A percentile compares a stretch with the other conserved stretches of the same genome.
phyloP scores from a whole-genome alignment of 345 rosid genomes.

The Syzygium aromaticum region DNA sequence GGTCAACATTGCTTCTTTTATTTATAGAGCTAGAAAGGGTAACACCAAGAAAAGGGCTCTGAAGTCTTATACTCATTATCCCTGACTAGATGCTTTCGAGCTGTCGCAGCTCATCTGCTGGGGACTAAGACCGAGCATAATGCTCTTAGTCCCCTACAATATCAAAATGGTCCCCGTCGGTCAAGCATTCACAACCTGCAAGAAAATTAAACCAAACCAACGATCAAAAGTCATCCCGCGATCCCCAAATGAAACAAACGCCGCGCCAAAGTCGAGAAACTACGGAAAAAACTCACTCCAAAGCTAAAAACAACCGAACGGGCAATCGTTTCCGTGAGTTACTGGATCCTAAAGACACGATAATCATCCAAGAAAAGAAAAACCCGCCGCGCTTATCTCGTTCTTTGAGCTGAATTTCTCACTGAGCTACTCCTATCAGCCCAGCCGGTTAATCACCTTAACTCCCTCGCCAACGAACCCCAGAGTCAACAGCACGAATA shows the following conservation, averaged over 20 bases:
- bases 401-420: not conserved
- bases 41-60: slow-evolving; percentile 45
- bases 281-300: not conserved
- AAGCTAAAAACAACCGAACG: not conserved
- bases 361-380: not conserved
- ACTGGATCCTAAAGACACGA: not conserved
- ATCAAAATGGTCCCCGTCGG: not conserved
- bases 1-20: slow-evolving; percentile 12
- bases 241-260: not conserved
- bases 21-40: slow-evolving; percentile 19
- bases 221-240: not conserved
- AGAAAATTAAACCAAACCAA: not conserved
- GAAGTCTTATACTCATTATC: slow-evolving; percentile 48
- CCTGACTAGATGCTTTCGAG: not conserved
- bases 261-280: fast-evolving
- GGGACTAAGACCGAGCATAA: slow-evolving; percentile 73
- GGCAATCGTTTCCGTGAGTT: not conserved
- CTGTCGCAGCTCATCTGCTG: slow-evolving; percentile 26
- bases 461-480: not conserved
- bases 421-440: not conserved
- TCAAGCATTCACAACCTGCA: not conserved
- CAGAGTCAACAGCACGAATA: not conserved
- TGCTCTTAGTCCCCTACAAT: slow-evolving; percentile 17
- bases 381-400: not conserved
- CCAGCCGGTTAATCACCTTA: not conserved